Percentiles rank a stretch among this genome's conserved stretches.
Conservation (phyloP, 192 early-diverging fungal species). For the Chytriomyces sp. region DNA sequence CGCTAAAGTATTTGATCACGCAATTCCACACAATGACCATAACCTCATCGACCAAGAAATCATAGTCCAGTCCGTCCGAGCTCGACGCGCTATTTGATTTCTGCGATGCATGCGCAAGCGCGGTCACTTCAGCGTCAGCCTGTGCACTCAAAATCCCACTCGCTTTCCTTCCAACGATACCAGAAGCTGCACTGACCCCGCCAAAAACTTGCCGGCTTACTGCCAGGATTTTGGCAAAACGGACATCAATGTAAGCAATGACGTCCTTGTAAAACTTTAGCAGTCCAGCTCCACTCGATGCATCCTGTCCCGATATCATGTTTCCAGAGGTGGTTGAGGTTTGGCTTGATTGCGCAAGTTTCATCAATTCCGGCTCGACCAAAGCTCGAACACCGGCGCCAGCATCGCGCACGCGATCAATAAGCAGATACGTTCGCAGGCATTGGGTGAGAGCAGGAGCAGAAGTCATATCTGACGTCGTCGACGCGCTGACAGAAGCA, state of each 20-base stretch:
- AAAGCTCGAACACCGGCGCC: constrained; percentile 61
- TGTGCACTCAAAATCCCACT: not conserved
- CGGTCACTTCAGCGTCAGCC: too few species aligned
- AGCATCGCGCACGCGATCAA: constrained; percentile 71
- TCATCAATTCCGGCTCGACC: constrained; percentile 49
- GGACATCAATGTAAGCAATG: not conserved
- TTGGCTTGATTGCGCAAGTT: constrained; percentile 6
- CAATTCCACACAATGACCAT: constrained; percentile 8
- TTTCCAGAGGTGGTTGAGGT: not conserved
- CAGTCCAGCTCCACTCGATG: not conserved
- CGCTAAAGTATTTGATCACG: not conserved
- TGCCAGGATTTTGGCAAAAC: not conserved
- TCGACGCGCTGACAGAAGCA: constrained; percentile 45
- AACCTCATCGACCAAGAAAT: constrained; percentile 26
- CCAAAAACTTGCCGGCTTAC: constrained; percentile 20
- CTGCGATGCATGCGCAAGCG: too few species aligned
- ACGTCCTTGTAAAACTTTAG: constrained; percentile 15
- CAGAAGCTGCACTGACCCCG: not conserved
- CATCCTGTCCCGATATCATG: not conserved
- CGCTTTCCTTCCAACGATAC: too few species aligned
- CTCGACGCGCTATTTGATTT: too few species aligned
- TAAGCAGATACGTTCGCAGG: constrained; percentile 73
- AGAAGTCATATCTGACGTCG: constrained; percentile 38
- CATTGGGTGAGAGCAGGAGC: constrained; percentile 67
- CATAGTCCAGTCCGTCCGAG: not conserved